Percentiles rank a stretch among this genome's conserved stretches.
Conservation (phyloP, 208 protist genomes). For the Leishmania lainsoni region DNA sequence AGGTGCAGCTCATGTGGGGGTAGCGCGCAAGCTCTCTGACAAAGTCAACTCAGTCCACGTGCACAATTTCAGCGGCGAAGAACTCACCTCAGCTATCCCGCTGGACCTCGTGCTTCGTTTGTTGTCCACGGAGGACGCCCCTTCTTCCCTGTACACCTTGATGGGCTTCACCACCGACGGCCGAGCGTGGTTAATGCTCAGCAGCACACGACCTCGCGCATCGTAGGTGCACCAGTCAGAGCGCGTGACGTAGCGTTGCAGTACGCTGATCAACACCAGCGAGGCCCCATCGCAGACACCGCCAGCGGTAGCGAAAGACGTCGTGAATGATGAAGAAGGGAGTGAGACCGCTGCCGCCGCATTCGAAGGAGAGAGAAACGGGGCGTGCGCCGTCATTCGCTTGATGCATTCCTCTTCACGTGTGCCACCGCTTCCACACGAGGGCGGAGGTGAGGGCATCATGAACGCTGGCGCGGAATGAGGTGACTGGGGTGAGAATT, state of each 20-base stretch:
- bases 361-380: neutral
- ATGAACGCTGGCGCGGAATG: neutral
- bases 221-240: conserved; percentile 39
- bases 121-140: neutral
- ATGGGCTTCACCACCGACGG: conserved; percentile 55
- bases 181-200: conserved; percentile 45
- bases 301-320: neutral
- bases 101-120: neutral
- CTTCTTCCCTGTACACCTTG: conserved; percentile 18
- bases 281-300: neutral
- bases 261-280: conserved; percentile 19
- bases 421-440: no score
- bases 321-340: neutral
- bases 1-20: neutral
- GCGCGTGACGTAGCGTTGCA: conserved; percentile 53
- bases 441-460: neutral
- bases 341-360: neutral
- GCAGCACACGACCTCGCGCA: conserved; percentile 23
- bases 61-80: conserved; percentile 5
- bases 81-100: no score
- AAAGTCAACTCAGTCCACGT: conserved; percentile 32
- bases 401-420: neutral
- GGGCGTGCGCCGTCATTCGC: neutral
- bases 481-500: neutral
- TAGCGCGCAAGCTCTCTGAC: conserved; percentile 20